phyloP scores from a whole-genome alignment of 2,329 filamentous ascomycete genomes.

The Didymosphaeria variabile region DNA sequence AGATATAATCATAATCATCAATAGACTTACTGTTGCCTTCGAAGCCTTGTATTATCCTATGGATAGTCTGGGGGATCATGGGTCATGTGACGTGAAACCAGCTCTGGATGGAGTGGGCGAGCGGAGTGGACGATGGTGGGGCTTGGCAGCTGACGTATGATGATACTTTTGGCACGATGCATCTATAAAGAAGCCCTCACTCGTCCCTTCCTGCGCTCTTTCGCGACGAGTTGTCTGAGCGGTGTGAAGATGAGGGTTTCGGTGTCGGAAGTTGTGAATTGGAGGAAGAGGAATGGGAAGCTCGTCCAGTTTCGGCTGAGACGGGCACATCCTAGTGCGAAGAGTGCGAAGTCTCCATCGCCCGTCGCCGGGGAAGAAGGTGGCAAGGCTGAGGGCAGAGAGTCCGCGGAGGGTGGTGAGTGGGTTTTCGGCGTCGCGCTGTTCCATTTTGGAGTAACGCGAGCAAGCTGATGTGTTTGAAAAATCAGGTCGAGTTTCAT shows the following conservation, averaged over 20 bases:
- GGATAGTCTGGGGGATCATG: too few species aligned
- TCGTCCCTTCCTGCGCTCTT: not conserved
- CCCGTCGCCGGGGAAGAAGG: too few species aligned
- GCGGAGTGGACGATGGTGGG: not conserved
- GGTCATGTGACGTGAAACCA: not conserved
- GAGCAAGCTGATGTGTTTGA: too few species aligned
- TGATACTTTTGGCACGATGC: not conserved
- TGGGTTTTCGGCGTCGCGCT: not conserved
- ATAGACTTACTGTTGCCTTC: not conserved
- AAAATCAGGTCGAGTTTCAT: too few species aligned
- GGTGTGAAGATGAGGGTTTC: not conserved
- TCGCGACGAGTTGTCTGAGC: not conserved
- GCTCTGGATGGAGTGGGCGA: not conserved
- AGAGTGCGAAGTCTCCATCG: too few species aligned
- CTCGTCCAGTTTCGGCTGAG: too few species aligned
- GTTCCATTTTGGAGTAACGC: not conserved
- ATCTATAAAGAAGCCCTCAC: not conserved
- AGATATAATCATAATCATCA: not conserved
- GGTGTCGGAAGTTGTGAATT: too few species aligned
- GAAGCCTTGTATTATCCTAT: not conserved
- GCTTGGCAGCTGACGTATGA: not conserved
- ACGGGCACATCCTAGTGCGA: too few species aligned
- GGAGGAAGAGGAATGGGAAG: too few species aligned
- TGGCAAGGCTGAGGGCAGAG: not conserved
- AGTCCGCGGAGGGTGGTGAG: not conserved